Evolutionary conservation across 495 filamentous ascomycete species (phyloP).

Genomic region (Echria macrotheca): DNA sequence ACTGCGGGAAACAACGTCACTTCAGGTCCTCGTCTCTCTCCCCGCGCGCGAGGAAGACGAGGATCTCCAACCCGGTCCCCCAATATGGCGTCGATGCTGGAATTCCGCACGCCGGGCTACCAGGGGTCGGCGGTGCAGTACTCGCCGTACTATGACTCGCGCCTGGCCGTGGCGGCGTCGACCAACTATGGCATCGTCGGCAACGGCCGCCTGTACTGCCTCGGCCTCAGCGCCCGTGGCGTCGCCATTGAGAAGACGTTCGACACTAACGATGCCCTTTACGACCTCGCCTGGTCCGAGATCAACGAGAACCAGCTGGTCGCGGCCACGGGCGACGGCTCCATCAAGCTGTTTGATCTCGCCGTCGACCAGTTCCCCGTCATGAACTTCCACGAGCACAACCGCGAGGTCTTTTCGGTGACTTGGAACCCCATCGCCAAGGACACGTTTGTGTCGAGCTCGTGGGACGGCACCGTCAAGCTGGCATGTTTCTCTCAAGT

Average conservation of each 20-base stretch:
- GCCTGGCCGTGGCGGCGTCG: constrained; percentile 77
- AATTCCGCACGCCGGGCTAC: constrained; percentile 87
- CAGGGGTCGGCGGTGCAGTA: constrained; percentile 95
- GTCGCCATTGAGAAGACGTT: constrained; percentile 83
- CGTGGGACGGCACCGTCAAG: constrained; percentile 93
- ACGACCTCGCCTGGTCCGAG: constrained; percentile 91
- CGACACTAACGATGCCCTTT: constrained; percentile 95
- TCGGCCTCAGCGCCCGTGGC: constrained; percentile 73
- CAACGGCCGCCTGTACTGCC: constrained; percentile 81
- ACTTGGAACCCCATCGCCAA: constrained; percentile 91
- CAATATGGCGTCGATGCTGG: constrained; percentile 68
- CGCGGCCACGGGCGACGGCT: constrained; percentile 82
- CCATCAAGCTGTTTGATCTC: constrained; percentile 89
- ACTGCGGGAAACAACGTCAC: no score
- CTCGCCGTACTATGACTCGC: constrained; percentile 94
- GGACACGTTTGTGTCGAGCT: constrained; percentile 77
- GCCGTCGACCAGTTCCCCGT: constrained; percentile 73
- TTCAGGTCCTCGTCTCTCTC: no score
- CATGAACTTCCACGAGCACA: constrained; percentile 85
- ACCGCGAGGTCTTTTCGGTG: constrained; percentile 83
- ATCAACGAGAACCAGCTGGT: constrained; percentile 89
- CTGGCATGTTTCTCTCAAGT: constrained; percentile 53
- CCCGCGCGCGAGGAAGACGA: no score
- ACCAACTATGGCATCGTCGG: constrained; percentile 96
- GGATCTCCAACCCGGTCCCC: no score